Base-by-base conservation (phyloP, 139 green algal species). In the Chlamydomonas asymmetrica region DNA sequence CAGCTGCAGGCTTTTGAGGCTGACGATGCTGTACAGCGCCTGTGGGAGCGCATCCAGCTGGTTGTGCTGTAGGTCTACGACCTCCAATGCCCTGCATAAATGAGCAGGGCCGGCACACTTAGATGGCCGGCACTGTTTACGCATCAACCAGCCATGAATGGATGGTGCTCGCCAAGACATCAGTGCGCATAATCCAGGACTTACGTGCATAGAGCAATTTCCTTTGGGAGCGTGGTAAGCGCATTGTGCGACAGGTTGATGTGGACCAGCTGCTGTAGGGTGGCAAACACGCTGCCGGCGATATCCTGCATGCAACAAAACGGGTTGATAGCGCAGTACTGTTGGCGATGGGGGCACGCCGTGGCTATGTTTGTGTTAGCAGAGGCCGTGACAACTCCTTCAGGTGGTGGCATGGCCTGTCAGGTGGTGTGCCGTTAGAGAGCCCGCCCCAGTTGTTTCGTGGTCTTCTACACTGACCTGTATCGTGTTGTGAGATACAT, bases 241-340 rank as follows among this genome's bases (percentile, higher is more conserved):
- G 48, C 35, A 50, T 80, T 80, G 23, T 31, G 31, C 6, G 63
- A 54, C 6, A 80, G 50, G 37, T 63, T n/a, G 6, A 80, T 38
- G 7, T 29, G 6, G 2, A 49, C 23, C 3, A 80, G 49, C 40
- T 74, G 16, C 23, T 52, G 45, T 23, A 75, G 34, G 13, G 48
- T 66, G 31, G 68, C 9, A 7, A 75, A 20, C 13, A 41, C 27
- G 29, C 49, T 50, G 16, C 34, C n/a, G 16, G 68, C 49, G 25
- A 75, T 66, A 22, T 22, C 31, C 68, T 75, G 68, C 52, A 66
- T n/a, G n/a, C n/a, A n/a, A n/a, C n/a, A n/a, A n/a, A n/a, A n/a
- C n/a, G n/a, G n/a, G n/a, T n/a, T n/a, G n/a, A n/a, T n/a, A n/a
- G n/a, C n/a, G n/a, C n/a, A n/a, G n/a, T n/a, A n/a, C n/a, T n/a